Evolutionary conservation across 2,329 filamentous ascomycete genomes (phyloP).

Genomic region (Nothophoma quercina): DNA sequence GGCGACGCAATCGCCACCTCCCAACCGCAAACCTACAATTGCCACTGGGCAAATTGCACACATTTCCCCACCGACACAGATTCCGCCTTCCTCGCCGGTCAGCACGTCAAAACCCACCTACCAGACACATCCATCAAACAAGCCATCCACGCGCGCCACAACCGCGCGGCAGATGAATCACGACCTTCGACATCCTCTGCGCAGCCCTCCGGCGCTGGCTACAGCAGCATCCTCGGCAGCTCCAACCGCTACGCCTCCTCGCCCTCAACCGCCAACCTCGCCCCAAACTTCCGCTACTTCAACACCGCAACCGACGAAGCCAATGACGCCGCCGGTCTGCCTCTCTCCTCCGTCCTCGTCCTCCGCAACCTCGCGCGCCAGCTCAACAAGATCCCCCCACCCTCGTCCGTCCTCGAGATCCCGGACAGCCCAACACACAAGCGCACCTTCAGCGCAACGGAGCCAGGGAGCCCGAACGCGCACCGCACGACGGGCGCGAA

Average conservation of each 20-base stretch:
- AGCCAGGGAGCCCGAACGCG: constrained; percentile 33
- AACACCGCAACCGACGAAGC: constrained; percentile 60
- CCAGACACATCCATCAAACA: constrained; percentile 55
- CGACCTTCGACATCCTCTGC: constrained; percentile 38
- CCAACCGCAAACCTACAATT: constrained; percentile 60
- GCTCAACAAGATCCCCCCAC: constrained; percentile 48
- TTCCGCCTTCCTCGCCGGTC: constrained; percentile 59
- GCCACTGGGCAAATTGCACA: constrained; percentile 72
- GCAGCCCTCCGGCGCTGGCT: constrained; percentile 28
- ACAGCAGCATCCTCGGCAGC: not conserved
- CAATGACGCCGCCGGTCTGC: constrained; percentile 74
- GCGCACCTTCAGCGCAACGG: constrained; percentile 40
- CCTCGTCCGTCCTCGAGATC: constrained; percentile 32
- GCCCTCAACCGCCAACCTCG: constrained; percentile 19
- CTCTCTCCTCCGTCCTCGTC: constrained; percentile 79
- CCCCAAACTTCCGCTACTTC: constrained; percentile 49
- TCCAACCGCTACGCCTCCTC: not conserved
- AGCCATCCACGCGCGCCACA: constrained; percentile 54
- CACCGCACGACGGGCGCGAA: constrained; percentile 53
- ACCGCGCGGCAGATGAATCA: constrained; percentile 53
- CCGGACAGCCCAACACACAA: constrained; percentile 41
- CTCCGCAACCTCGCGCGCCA: constrained; percentile 75
- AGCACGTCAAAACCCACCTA: constrained; percentile 75
- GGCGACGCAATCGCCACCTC: constrained; percentile 56
- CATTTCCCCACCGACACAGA: constrained; percentile 57